Evolutionary conservation across 176 grass and related monocot species (phyloP).

Genomic region (Aegilops umbellulata): DNA sequence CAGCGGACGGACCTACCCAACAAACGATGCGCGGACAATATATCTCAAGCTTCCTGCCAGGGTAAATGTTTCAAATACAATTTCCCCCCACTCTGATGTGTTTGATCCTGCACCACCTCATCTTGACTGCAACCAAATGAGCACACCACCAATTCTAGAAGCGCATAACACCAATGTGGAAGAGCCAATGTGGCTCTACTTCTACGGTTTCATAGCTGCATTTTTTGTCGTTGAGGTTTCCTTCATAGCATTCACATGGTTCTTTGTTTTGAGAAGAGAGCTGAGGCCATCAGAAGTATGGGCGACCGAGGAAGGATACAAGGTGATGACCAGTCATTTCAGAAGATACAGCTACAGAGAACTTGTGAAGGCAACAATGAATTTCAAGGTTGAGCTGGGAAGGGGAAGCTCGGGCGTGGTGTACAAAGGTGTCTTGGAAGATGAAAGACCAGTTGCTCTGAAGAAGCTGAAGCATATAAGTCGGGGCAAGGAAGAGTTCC

Average conservation of each 20-base stretch:
- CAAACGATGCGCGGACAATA: background rate
- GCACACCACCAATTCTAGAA: background rate
- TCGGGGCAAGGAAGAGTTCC: constrained; percentile 26
- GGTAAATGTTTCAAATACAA: background rate
- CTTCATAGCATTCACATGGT: constrained; percentile 45
- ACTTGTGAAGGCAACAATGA: background rate
- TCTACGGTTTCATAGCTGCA: constrained; percentile 22
- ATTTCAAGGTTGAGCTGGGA: constrained; percentile 22
- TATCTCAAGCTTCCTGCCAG: constrained; percentile 33
- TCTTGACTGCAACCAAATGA: constrained; percentile 22
- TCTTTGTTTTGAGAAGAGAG: constrained; percentile 31
- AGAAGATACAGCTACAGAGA: constrained; percentile 36
- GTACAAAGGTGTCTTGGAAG: background rate
- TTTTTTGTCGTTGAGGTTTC: constrained; percentile 21
- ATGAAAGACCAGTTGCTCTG: constrained; percentile 16
- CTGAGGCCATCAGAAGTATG: constrained; percentile 27
- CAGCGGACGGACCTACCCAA: constrained; percentile 35
- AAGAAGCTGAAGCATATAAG: constrained; percentile 15
- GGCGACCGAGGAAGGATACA: constrained; percentile 30
- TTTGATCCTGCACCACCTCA: background rate
- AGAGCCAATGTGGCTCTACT: constrained; percentile 25
- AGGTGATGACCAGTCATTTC: constrained; percentile 42
- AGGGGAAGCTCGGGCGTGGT: background rate
- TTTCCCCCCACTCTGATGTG: background rate
- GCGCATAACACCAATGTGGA: background rate